phyloP scores from a whole-genome alignment of 2,329 filamentous ascomycete genomes.

The Aspergillus candidus region DNA sequence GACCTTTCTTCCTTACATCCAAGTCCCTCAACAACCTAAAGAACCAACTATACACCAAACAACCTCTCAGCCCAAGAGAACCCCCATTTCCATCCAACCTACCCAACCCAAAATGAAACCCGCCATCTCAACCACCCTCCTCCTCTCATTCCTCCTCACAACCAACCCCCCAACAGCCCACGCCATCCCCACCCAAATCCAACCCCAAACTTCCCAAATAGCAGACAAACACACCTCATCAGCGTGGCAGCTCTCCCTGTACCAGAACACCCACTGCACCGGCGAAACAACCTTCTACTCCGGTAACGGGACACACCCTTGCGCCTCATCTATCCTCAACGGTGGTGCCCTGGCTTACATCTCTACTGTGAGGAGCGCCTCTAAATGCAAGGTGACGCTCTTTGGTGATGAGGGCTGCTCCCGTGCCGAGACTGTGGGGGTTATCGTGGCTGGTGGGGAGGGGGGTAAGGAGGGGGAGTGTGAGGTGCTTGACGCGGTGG shows the following conservation, averaged over 20 bases:
- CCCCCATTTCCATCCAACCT: too few species aligned
- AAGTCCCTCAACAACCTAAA: too few species aligned
- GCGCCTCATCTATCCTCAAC: constrained; percentile 8
- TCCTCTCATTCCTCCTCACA: too few species aligned
- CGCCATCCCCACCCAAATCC: not conserved
- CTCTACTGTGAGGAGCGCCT: not conserved
- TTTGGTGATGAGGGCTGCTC: constrained; percentile 4
- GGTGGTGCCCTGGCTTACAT: constrained; percentile 10
- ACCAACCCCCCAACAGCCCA: not conserved
- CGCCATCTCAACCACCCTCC: too few species aligned
- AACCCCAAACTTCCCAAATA: not conserved
- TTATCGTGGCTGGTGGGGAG: not conserved
- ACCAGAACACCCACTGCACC: constrained; percentile 10
- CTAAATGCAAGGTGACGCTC: constrained; percentile 2
- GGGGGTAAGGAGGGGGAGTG: not conserved
- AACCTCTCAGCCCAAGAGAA: too few species aligned
- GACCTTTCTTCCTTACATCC: too few species aligned
- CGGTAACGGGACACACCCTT: constrained; percentile 4
- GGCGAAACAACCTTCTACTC: constrained; percentile 8
- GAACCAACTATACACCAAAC: too few species aligned
- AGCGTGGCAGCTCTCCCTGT: constrained; percentile 9
- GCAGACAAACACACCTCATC: not conserved
- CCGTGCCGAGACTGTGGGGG: not conserved
- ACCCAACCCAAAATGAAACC: too few species aligned
- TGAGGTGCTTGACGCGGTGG: not conserved